Evolutionary conservation across 345 rosid genomes (phyloP).

Genomic region (Erysimum cheiranthoides): DNA sequence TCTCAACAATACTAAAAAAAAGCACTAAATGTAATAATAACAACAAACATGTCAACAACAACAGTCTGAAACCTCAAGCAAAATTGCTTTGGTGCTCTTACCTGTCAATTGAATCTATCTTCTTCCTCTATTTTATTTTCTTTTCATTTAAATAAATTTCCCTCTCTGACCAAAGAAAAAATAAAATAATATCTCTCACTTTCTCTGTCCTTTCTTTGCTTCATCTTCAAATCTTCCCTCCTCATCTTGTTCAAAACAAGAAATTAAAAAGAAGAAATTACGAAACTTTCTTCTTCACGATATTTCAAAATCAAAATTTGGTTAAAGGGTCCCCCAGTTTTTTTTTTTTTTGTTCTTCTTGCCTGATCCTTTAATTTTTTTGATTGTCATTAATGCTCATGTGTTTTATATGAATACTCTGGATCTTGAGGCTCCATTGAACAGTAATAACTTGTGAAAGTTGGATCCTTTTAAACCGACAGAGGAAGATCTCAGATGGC

Average conservation of each 20-base stretch:
- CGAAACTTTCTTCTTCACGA: conserved; percentile 40
- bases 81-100: conserved; percentile 36
- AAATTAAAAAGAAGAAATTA: conserved; percentile 7
- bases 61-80: conserved; percentile 49
- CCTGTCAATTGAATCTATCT: conserved; percentile 34
- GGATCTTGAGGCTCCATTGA: conserved; percentile 42
- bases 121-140: background rate
- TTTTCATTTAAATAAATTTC: conserved; percentile 41
- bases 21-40: conserved; percentile 38
- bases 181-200: conserved; percentile 33
- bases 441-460: conserved; percentile 42
- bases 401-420: conserved; percentile 37
- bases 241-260: conserved; percentile 41
- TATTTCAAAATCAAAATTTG: conserved; percentile 49
- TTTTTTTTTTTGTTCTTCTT: conserved; percentile 13
- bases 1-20: conserved; percentile 35
- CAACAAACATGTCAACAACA: conserved; percentile 48
- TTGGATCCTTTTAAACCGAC: conserved; percentile 22
- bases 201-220: conserved; percentile 46
- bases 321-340: conserved; percentile 47
- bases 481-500: conserved; percentile 40
- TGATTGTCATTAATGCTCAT: conserved; percentile 46
- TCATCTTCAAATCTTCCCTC: conserved; percentile 52
- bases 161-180: background rate
- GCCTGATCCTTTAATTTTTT: conserved; percentile 44